Conservation (phyloP, 208 protist genomes). For the Leishmania tarentolae region DNA sequence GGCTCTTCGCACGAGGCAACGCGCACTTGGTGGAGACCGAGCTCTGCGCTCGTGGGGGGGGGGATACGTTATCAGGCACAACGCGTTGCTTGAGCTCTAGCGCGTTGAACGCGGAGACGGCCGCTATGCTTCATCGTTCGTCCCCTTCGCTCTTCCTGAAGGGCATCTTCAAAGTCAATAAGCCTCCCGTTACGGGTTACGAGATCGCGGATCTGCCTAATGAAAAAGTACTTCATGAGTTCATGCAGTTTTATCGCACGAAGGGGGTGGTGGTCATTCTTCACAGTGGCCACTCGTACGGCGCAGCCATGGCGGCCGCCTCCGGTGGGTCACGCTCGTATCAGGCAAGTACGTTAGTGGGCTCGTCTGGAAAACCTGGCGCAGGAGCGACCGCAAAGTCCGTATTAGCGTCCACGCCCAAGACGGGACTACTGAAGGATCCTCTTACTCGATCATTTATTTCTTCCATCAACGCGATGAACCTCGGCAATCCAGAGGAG, state of each 20-base stretch:
- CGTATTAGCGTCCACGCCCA: neutral
- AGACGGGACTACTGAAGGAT: conserved; percentile 41
- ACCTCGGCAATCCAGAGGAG: conserved; percentile 75
- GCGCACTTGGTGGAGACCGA: neutral
- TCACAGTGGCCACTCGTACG: conserved; percentile 49
- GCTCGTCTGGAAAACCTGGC: neutral
- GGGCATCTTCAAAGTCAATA: conserved; percentile 65
- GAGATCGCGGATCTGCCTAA: conserved; percentile 86
- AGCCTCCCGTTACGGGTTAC: conserved; percentile 78
- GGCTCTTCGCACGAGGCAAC: neutral
- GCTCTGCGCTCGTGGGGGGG: neutral
- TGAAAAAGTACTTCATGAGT: conserved; percentile 74
- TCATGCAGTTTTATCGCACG: conserved; percentile 61
- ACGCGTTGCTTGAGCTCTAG: neutral
- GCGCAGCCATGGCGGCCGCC: conserved; percentile 8
- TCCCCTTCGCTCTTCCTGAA: conserved; percentile 46
- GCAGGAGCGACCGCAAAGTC: neutral
- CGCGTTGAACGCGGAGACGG: neutral
- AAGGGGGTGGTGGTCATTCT: conserved; percentile 69
- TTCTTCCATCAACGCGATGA: conserved; percentile 78
- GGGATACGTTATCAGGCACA: neutral
- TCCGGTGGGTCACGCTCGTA: conserved; percentile 5
- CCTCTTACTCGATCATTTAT: conserved; percentile 76
- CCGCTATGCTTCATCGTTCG: conserved; percentile 28
- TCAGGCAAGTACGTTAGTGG: conserved; percentile 11